Evolutionary conservation across 164 flowering plant species (phyloP).

Genomic region (Pachysandra terminalis): DNA sequence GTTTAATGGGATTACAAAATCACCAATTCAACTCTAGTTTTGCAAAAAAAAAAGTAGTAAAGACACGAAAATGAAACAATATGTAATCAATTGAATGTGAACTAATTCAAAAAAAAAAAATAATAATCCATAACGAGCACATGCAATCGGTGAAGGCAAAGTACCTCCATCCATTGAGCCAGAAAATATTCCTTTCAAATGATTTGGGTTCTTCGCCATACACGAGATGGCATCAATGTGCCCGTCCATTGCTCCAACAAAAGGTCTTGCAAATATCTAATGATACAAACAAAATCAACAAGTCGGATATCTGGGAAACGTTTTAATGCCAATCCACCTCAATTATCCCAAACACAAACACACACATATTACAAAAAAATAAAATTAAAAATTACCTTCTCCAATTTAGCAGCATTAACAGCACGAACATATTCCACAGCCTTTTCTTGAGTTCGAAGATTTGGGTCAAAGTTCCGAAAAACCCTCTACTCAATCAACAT

Average conservation of each 20-base stretch:
- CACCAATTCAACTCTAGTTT: too few species aligned
- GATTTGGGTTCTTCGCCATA: conserved; percentile 90
- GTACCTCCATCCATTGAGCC: conserved; percentile 99
- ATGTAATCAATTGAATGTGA: too few species aligned
- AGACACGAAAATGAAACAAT: too few species aligned
- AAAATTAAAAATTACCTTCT: conserved; percentile 65
- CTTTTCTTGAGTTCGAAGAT: conserved; percentile 70
- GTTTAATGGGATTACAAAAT: too few species aligned
- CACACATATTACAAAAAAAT: too few species aligned
- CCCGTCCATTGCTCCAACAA: conserved; percentile 93
- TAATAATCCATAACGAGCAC: background rate
- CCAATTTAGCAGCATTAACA: conserved; percentile 84
- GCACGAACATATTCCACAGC: conserved; percentile 88
- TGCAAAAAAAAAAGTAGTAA: too few species aligned
- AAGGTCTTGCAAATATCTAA: conserved; percentile 91
- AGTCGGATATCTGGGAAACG: background rate
- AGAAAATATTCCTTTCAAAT: conserved; percentile 85
- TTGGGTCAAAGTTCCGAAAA: conserved; percentile 81
- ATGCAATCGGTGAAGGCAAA: background rate
- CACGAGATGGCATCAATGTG: conserved; percentile 77
- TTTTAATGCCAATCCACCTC: background rate
- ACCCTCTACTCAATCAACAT: conserved; percentile 49
- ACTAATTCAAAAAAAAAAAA: background rate
- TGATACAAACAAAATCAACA: conserved; percentile 8
- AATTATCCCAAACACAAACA: background rate